These are phyloP conservation scores for Wickerhamiella kurtzmanii DNA, from an alignment of 805 yeast genomes.

Conservation along the genomic window DNA sequence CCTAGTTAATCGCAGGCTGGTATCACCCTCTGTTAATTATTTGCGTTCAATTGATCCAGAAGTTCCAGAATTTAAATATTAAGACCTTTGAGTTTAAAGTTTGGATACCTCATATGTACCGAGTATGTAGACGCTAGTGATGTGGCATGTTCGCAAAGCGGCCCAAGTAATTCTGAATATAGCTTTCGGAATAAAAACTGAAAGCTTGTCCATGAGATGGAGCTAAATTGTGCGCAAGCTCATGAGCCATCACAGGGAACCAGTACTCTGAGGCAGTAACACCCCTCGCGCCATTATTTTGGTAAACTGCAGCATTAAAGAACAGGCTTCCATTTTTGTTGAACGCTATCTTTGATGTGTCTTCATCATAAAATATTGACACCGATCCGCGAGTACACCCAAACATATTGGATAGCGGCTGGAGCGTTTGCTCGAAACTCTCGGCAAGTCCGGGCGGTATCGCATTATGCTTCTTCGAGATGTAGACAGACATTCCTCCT, in stretches of 20 bases:
- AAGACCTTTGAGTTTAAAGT: neutral
- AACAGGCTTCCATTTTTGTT: slow-evolving; percentile 27
- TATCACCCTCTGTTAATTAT: no score
- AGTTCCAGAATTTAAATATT: neutral
- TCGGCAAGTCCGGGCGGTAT: neutral
- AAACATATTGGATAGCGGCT: slow-evolving; percentile 1
- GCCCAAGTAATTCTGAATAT: slow-evolving; percentile 20
- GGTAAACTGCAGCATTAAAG: slow-evolving; percentile 24
- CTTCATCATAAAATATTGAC: slow-evolving; percentile 9
- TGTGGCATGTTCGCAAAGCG: neutral
- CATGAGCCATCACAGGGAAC: slow-evolving; percentile 30
- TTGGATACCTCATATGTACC: no score
- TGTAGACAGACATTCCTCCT: neutral
- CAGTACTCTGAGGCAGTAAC: slow-evolving; percentile 23
- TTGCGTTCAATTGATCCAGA: no score
- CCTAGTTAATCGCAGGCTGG: no score
- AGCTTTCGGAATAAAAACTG: slow-evolving; percentile 25
- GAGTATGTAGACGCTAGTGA: neutral
- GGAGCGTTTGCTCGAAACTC: neutral
- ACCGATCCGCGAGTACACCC: slow-evolving; percentile 4
- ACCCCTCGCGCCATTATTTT: slow-evolving; percentile 3
- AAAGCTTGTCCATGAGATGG: slow-evolving; percentile 27
- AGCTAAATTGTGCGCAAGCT: slow-evolving; percentile 29
- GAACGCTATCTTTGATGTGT: slow-evolving; percentile 26
- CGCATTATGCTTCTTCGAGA: neutral